Conservation (phyloP, 306 rosid species). For the Lupinus albus region DNA sequence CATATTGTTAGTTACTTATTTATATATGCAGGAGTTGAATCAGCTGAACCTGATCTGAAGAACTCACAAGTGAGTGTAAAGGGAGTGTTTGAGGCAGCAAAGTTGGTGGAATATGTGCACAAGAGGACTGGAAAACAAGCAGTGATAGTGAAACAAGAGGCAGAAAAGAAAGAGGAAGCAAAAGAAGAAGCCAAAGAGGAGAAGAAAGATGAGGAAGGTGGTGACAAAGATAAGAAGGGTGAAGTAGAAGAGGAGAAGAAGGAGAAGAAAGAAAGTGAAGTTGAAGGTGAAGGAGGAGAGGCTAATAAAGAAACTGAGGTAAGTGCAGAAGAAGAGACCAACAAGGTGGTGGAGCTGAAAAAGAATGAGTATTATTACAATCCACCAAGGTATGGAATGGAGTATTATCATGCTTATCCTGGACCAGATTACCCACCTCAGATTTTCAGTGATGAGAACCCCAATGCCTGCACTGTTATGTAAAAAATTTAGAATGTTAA, state of each 20-base stretch:
- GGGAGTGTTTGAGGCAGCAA: constrained; percentile 66
- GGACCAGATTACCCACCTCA: constrained; percentile 58
- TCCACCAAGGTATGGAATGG: constrained; percentile 57
- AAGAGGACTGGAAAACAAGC: constrained; percentile 81
- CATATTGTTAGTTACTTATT: too few species aligned
- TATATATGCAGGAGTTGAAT: constrained; percentile 66
- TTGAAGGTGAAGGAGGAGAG: constrained; percentile 31
- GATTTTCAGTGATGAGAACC: constrained; percentile 86
- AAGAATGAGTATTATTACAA: constrained; percentile 51
- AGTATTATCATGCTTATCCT: constrained; percentile 51
- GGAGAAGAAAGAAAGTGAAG: constrained; percentile 36
- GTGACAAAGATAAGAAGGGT: constrained; percentile 31
- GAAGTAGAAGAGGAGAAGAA: constrained; percentile 29
- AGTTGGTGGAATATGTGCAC: constrained; percentile 65
- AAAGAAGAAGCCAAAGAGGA: constrained; percentile 41
- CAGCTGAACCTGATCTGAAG: constrained; percentile 83
- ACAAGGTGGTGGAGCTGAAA: constrained; percentile 56
- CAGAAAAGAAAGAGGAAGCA: constrained; percentile 54
- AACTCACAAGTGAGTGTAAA: constrained; percentile 75
- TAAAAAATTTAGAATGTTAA: constrained; percentile 26
- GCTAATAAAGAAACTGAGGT: not conserved
- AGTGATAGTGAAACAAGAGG: constrained; percentile 67
- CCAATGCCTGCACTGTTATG: constrained; percentile 76
- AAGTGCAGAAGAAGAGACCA: constrained; percentile 37
- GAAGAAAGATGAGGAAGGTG: constrained; percentile 41